phyloP scores from a whole-genome alignment of 768 basidiomycete species.

The Lactarius indigo region DNA sequence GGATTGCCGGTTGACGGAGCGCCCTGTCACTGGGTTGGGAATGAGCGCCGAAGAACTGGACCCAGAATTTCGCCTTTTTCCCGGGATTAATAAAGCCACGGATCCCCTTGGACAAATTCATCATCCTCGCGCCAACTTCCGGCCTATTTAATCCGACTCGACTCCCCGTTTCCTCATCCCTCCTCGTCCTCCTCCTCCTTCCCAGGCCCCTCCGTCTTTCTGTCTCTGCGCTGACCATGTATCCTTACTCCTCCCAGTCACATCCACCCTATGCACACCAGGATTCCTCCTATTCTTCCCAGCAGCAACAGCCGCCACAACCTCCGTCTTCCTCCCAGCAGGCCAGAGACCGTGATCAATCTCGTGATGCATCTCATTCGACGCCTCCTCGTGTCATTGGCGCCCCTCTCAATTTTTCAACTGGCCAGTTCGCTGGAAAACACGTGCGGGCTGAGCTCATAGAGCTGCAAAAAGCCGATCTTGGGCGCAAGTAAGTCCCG shows the following conservation, averaged over 20 bases:
- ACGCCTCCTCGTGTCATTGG: conserved; percentile 26
- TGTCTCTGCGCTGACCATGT: conserved; percentile 18
- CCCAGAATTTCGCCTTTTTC: conserved; percentile 7
- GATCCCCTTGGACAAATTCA: conserved; percentile 1
- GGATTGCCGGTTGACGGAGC: conserved; percentile 9
- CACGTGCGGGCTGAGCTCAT: conserved; percentile 29
- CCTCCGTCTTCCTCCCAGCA: conserved; percentile 3
- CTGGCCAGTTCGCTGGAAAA: conserved; percentile 33
- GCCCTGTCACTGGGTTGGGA: conserved; percentile 19
- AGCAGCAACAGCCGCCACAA: conserved; percentile 6
- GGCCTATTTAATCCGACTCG: conserved; percentile 21
- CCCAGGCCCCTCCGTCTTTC: background rate
- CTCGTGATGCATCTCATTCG: conserved; percentile 12
- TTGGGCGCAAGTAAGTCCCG: conserved; percentile 32
- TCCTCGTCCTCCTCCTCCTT: conserved; percentile 1
- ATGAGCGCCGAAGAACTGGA: conserved; percentile 7
- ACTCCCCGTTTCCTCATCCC: background rate
- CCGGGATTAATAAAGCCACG: conserved; percentile 12
- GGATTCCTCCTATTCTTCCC: conserved; percentile 10
- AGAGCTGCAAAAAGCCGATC: conserved; percentile 34
- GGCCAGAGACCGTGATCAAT: conserved; percentile 14
- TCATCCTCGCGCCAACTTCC: conserved; percentile 20
- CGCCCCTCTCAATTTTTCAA: conserved; percentile 28
- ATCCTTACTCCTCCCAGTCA: conserved; percentile 3
- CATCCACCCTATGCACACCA: conserved; percentile 5